Conservation (phyloP, 306 rosid species). For the Trifolium pratense region DNA sequence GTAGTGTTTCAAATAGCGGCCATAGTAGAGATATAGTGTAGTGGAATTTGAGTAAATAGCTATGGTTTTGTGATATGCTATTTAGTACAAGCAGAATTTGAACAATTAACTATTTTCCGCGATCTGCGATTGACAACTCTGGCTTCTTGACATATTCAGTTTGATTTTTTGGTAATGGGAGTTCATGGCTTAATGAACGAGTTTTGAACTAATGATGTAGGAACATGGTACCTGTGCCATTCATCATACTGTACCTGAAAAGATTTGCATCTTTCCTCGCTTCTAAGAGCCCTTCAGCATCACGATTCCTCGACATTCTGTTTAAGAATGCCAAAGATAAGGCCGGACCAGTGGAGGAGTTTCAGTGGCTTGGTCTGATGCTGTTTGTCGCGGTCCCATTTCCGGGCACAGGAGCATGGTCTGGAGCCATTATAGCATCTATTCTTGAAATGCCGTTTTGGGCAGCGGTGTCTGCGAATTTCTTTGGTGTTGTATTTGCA, state of each 20-base stretch:
- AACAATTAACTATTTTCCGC: background rate
- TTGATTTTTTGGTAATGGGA: slow-evolving; percentile 24
- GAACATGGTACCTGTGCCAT: slow-evolving; percentile 95
- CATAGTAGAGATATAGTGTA: background rate
- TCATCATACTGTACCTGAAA: slow-evolving; percentile 81
- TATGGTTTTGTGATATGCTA: background rate
- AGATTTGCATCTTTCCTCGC: slow-evolving; percentile 73
- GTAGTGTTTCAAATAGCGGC: background rate
- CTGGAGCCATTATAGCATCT: slow-evolving; percentile 87
- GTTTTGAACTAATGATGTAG: slow-evolving; percentile 50
- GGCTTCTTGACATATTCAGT: slow-evolving; percentile 6
- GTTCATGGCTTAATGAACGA: slow-evolving; percentile 33
- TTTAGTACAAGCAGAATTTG: background rate
- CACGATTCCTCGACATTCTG: slow-evolving; percentile 65
- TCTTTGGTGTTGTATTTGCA: slow-evolving; percentile 81
- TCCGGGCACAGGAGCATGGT: slow-evolving; percentile 98
- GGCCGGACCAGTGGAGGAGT: slow-evolving; percentile 94
- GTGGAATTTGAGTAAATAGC: background rate
- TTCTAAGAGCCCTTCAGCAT: slow-evolving; percentile 62
- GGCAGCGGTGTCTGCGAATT: slow-evolving; percentile 82
- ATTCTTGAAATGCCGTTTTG: slow-evolving; percentile 95
- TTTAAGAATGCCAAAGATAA: slow-evolving; percentile 81
- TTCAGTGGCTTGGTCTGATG: slow-evolving; percentile 98
- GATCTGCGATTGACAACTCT: background rate
- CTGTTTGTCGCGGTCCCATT: slow-evolving; percentile 96